Conservation (phyloP, 2,329 filamentous ascomycete species). For the Talaromyces sp. region DNA sequence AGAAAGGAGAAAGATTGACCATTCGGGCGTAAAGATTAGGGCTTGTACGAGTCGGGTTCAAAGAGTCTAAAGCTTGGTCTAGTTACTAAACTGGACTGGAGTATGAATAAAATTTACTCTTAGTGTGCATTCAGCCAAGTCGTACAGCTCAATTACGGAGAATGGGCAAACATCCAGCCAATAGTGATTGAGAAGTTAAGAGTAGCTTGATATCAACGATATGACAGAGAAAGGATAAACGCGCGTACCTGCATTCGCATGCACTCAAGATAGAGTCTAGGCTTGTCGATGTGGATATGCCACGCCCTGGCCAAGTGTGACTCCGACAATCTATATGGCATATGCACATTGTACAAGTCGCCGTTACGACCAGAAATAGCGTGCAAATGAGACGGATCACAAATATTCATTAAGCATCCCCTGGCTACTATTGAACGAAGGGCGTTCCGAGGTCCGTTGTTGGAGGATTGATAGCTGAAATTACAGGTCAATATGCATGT, state of each 20-base stretch:
- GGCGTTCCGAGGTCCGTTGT: background rate
- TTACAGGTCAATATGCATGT: background rate
- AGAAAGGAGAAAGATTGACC: slow-evolving; percentile 4
- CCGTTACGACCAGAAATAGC: background rate
- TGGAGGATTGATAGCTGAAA: background rate
- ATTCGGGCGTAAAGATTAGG: slow-evolving; percentile 3
- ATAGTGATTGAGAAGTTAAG: background rate
- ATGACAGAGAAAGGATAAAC: background rate
- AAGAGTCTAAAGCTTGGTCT: background rate
- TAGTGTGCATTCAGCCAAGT: background rate
- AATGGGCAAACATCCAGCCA: background rate
- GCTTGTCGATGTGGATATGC: slow-evolving; percentile 6
- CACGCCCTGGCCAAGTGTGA: slow-evolving; percentile 3
- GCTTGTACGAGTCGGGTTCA: slow-evolving; percentile 7
- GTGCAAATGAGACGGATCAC: background rate
- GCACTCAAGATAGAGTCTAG: slow-evolving; percentile 1
- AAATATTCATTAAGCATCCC: slow-evolving; percentile 2
- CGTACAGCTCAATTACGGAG: background rate
- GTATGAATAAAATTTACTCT: background rate
- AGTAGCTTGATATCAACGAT: background rate
- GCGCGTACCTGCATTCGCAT: slow-evolving; percentile 9
- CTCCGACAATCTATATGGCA: slow-evolving; percentile 3
- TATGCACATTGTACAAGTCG: background rate
- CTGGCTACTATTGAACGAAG: slow-evolving; percentile 4
- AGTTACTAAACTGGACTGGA: background rate